These are phyloP conservation scores for Aureobasidium musti DNA, from an alignment of 2,329 filamentous ascomycete genomes.

Conservation along the genomic window DNA sequence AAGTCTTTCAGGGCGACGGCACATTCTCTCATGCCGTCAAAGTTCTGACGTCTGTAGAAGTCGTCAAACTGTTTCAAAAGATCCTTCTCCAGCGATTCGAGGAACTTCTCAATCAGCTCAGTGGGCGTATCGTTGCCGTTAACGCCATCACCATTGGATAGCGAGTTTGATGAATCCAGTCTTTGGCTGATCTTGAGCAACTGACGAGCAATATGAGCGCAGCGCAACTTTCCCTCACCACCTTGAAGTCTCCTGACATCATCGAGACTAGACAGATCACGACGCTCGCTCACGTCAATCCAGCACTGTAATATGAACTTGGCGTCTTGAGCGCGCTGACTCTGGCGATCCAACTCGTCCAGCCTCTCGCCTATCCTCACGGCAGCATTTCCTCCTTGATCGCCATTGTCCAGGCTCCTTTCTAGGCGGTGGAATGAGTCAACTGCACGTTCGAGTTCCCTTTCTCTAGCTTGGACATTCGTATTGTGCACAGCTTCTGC, in stretches of 20 bases:
- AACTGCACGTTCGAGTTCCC: constrained; percentile 89
- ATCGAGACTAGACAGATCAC: constrained; percentile 82
- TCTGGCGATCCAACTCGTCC: constrained; percentile 91
- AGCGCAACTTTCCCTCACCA: constrained; percentile 89
- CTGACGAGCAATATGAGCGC: constrained; percentile 90
- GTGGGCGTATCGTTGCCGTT: constrained; percentile 42
- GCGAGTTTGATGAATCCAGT: constrained; percentile 63
- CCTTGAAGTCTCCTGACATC: constrained; percentile 82
- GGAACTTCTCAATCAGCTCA: constrained; percentile 94
- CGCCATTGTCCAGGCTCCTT: constrained; percentile 64
- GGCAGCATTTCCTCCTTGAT: constrained; percentile 77
- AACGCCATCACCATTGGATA: constrained; percentile 17
- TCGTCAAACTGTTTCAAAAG: constrained; percentile 95
- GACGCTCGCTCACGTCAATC: constrained; percentile 89
- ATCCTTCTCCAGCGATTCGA: constrained; percentile 93
- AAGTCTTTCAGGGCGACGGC: constrained; percentile 93
- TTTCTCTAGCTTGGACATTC: constrained; percentile 82
- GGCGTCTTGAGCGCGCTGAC: constrained; percentile 85
- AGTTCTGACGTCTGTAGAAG: constrained; percentile 92
- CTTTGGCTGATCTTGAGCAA: constrained; percentile 91
- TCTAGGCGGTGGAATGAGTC: constrained; percentile 90
- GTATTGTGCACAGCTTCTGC: constrained; percentile 91
- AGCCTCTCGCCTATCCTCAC: constrained; percentile 93
- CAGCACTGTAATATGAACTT: constrained; percentile 96
- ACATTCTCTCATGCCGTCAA: constrained; percentile 97